Base-by-base conservation (phyloP, 2,329 filamentous ascomycete species). In the Calonectria montana region DNA sequence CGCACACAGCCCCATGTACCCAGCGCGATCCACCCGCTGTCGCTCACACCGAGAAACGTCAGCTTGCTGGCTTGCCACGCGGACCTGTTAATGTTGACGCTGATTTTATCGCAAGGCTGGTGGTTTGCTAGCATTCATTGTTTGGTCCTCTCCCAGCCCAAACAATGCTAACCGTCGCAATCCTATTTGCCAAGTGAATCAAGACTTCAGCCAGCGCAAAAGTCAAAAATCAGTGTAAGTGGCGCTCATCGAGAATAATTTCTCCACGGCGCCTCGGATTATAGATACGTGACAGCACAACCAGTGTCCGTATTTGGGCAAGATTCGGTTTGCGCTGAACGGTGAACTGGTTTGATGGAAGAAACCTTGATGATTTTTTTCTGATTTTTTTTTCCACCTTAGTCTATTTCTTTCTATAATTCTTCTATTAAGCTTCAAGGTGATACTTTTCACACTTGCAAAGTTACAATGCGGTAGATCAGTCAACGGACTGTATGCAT, bases 1-100 rank as follows among this genome's bases (percentile, higher is more conserved):
- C 7, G 27, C 23, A 67, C 55, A 45, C 25, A 68, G 35, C 1
- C 5, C 7, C 16, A 65, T 45, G 72, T 74, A 75, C 64, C 69
- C 29, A 29, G 25, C 12, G 29, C 39, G 53, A 69, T 55, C 72
- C 70, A 69, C 61, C 35, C 16, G 29, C n/a, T n/a, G 27, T 65
- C 57, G 53, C 65, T 67, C 59, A 62, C 48, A 65, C 68, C 64
- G 67, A 47, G 18, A 47, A 47, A 62, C 37, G 64, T 41, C 29
- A 61, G 18, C 65, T 41, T 50, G 10, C 55, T 50, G 31, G 16
- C 29, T n/a, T 15, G 35, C 62, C 63, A 55, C 64, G 55, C 64
- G 18, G 23, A 57, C 47, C 18, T 27, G 13, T 35, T 35, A 35
- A 35, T 35, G 31, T 35, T 35, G 31, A 35, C 31, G 31, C 13